Percentiles rank a stretch among this genome's conserved stretches.
phyloP scores from a whole-genome alignment of 371 early-diverging fungal genomes.

The Mortierella sp. region DNA sequence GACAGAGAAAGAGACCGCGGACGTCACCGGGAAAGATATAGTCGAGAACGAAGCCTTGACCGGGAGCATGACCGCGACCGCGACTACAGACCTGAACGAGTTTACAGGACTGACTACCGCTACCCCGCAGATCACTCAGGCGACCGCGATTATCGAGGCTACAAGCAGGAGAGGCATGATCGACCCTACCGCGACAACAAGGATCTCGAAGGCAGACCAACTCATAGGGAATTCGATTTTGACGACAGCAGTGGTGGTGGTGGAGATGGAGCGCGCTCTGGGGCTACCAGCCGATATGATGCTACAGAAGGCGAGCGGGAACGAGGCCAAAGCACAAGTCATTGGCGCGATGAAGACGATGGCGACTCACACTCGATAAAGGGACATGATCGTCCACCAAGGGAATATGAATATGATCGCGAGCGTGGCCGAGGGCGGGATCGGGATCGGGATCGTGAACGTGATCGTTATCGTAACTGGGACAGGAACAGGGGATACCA shows the following conservation, averaged over 20 bases:
- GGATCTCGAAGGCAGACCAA: constrained; percentile 20
- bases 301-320: constrained; percentile 35
- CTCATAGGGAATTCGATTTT: constrained; percentile 34
- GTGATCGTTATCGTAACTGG: constrained; percentile 34
- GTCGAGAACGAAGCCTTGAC: constrained; percentile 48
- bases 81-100: constrained; percentile 39
- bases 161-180: constrained; percentile 48
- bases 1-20: constrained; percentile 38
- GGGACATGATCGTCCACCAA: constrained; percentile 24
- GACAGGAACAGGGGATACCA: constrained; percentile 24
- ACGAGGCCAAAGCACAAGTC: constrained; percentile 10
- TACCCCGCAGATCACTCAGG: constrained; percentile 33
- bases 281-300: constrained; percentile 17
- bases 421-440: constrained; percentile 27
- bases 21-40: constrained; percentile 51
- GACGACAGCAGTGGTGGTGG: constrained; percentile 24
- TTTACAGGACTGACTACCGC: constrained; percentile 45
- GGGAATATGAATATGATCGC: constrained; percentile 33
- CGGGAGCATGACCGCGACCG: constrained; percentile 40
- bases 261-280: constrained; percentile 9
- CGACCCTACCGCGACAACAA: constrained; percentile 42
- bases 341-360: constrained; percentile 42
- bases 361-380: constrained; percentile 28
- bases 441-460: constrained; percentile 23
- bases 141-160: constrained; percentile 43